phyloP scores from a whole-genome alignment of 1,139 yeast genomes.

The Kodamaea suecica region DNA sequence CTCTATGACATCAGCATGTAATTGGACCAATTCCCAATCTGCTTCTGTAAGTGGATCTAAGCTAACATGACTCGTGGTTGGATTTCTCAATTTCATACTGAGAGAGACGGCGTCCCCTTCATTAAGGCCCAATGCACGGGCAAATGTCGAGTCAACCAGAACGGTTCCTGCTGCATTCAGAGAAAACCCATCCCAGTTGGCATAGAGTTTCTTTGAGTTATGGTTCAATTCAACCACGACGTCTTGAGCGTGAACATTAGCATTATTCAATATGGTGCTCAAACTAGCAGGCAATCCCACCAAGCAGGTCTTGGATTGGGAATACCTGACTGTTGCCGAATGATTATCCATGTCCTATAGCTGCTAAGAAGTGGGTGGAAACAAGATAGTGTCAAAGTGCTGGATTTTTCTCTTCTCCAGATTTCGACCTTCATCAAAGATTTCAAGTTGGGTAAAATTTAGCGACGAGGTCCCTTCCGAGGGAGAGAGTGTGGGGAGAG shows the following conservation, averaged over 20 bases:
- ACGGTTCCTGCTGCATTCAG: constrained; percentile 28
- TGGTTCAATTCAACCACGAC: constrained; percentile 50
- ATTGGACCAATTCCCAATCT: constrained; percentile 91
- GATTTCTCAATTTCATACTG: constrained; percentile 44
- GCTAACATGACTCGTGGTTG: constrained; percentile 57
- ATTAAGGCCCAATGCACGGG: constrained; percentile 47
- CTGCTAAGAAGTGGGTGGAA: constrained; percentile 2
- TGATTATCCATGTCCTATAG: constrained; percentile 33
- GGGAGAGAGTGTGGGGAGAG: no score
- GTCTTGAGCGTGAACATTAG: constrained; percentile 58
- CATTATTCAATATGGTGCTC: constrained; percentile 47
- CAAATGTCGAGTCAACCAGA: constrained; percentile 41
- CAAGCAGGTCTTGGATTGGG: constrained; percentile 49
- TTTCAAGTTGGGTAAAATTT: no score
- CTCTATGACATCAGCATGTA: constrained; percentile 77
- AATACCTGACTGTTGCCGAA: constrained; percentile 27
- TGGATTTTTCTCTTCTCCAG: constrained; percentile 7
- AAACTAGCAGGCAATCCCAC: constrained; percentile 57
- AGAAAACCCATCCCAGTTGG: constrained; percentile 86
- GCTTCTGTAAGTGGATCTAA: constrained; percentile 74
- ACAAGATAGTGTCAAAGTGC: neutral
- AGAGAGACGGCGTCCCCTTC: constrained; percentile 44
- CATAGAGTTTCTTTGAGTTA: constrained; percentile 35
- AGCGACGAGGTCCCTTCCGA: no score
- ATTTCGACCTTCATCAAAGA: no score